Conservation (phyloP, 2,329 filamentous ascomycete genomes). For the Microdochium bolleyi region DNA sequence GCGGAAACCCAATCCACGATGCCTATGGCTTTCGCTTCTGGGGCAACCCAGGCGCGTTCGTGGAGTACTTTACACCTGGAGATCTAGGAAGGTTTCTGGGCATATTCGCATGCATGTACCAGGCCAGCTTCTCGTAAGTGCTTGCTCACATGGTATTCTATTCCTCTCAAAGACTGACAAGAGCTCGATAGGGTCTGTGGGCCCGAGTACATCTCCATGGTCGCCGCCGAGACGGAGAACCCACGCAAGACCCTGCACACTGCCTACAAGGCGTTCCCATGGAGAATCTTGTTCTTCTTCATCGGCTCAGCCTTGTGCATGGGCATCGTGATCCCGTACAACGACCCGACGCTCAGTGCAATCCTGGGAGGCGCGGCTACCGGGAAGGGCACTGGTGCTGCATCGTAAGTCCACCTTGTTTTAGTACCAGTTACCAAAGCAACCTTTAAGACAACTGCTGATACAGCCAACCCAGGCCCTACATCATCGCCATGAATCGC, state of each 20-base stretch:
- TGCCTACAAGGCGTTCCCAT: constrained; percentile 68
- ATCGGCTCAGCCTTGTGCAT: constrained; percentile 59
- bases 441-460: too few species aligned
- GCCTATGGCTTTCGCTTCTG: constrained; percentile 65
- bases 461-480: too few species aligned
- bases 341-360: constrained; percentile 46
- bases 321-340: constrained; percentile 58
- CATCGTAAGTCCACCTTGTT: constrained; percentile 38
- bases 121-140: constrained; percentile 2
- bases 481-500: constrained; percentile 27
- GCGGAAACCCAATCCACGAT: constrained; percentile 64
- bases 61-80: constrained; percentile 50
- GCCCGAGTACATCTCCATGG: constrained; percentile 61
- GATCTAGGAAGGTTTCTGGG: constrained; percentile 41
- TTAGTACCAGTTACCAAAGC: too few species aligned
- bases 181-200: constrained; percentile 43
- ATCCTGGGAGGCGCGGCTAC: constrained; percentile 42
- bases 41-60: constrained; percentile 54
- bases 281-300: constrained; percentile 64
- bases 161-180: not conserved
- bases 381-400: constrained; percentile 44
- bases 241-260: constrained; percentile 56
- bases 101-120: not conserved
- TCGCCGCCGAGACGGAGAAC: constrained; percentile 61
- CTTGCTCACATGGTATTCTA: constrained; percentile 34